Evolutionary conservation across 352 stramenopile species (phyloP), one percentile per base, ranked within the genome.

Genomic region (Nothophytophthora sp.): DNA sequence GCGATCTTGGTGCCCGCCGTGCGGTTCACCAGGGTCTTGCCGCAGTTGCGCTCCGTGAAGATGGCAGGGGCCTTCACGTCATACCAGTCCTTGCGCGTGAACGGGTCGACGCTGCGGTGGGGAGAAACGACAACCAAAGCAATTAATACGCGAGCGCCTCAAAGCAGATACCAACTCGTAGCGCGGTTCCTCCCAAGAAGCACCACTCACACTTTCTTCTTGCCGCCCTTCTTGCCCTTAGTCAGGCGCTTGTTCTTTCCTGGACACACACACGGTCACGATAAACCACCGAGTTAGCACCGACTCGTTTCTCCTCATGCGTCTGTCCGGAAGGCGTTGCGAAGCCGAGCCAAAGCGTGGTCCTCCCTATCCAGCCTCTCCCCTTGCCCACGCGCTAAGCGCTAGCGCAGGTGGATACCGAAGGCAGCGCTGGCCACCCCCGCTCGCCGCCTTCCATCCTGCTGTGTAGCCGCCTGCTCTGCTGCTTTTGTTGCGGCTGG

Each of bases 11-110:
- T 92, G 55, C 85, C 82, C 50, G 94, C 76, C 23, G 97, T 99
- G 64, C 97, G 96, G 77, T 97, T 99, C 67, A 99, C 98, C 64
- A 99, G 88, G 55, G 98, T 99, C 86, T 99, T 99, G 66, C 98
- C 97, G 63, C 88, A 96, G 55, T 97, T 97, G 79, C 98, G 97
- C 59, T 94, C 81, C 55, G 86, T 84, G 78, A 99, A 99, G 70
- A 99, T 98, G 58, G 92, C 97, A 38, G 98, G 97, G 47, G 97
- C 97, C 76, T 99, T 97, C 52, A 99, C 89, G 71, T 99, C 97
- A 63, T 95, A 95, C 85, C 85, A 95, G 75, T 96, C 97, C 91
- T 99, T 99, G 58, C 97, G 98, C 40, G 93, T 86, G 85, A 99
- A 99, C 50, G 98, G 97, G 80, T 99, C 98, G 25, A 99, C 81